Evolutionary conservation across 1,284 basidiomycete species (phyloP).

Genomic region (Apiotrichum sp.): DNA sequence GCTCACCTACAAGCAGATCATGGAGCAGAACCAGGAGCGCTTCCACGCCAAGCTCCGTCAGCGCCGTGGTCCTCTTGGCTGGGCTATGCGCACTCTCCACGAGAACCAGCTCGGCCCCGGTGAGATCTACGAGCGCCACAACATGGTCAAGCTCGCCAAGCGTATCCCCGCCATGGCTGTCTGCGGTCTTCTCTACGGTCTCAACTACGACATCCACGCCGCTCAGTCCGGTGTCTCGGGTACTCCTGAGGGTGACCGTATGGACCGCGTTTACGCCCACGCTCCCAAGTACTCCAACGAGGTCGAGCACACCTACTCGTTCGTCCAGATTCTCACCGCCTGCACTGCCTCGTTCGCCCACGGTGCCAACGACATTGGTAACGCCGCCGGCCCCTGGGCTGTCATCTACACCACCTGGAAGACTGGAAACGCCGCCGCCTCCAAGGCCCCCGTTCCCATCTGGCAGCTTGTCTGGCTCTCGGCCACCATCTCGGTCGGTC

Average conservation of each 20-base stretch:
- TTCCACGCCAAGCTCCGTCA: slow-evolving; percentile 34
- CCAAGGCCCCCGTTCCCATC: slow-evolving; percentile 45
- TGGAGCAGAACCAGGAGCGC: slow-evolving; percentile 19
- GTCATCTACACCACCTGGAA: slow-evolving; percentile 46
- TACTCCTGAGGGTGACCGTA: slow-evolving; percentile 43
- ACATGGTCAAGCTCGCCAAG: slow-evolving; percentile 25
- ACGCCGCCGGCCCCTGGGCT: slow-evolving; percentile 50
- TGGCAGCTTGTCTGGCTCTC: slow-evolving; percentile 49
- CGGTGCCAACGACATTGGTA: slow-evolving; percentile 46
- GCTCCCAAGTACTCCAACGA: slow-evolving; percentile 49
- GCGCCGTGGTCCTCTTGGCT: slow-evolving; percentile 29
- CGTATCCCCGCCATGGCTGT: slow-evolving; percentile 30
- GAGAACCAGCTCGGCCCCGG: slow-evolving; percentile 31
- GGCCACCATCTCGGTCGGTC: slow-evolving; percentile 45
- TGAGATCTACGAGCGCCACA: slow-evolving; percentile 32
- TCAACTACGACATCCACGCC: slow-evolving; percentile 44
- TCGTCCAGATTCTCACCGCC: slow-evolving; percentile 50
- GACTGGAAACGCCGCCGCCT: slow-evolving; percentile 32
- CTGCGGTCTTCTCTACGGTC: slow-evolving; percentile 28
- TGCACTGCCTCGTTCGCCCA: slow-evolving; percentile 51
- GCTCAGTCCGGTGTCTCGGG: slow-evolving; percentile 42
- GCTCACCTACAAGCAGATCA: slow-evolving; percentile 22
- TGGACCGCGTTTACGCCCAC: slow-evolving; percentile 25
- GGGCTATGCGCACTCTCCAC: slow-evolving; percentile 38
- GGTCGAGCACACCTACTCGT: slow-evolving; percentile 50